Percentiles rank a stretch among this genome's conserved stretches.
Conservation (phyloP, 2,329 filamentous ascomycete species). For the Xylariaceae sp. region DNA sequence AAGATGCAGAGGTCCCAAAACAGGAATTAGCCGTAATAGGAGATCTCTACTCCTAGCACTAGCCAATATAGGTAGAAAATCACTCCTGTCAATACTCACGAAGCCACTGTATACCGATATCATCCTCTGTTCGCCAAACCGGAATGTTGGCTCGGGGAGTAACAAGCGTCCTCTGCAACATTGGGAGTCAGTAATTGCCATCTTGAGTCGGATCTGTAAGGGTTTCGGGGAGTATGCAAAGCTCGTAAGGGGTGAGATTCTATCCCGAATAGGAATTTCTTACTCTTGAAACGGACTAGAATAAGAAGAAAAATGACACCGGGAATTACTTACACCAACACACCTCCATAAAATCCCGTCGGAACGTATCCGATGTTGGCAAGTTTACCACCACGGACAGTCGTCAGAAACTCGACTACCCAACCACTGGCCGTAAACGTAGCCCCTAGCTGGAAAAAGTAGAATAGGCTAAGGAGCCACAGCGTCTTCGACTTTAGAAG, state of each 20-base stretch:
- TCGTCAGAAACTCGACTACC: slow-evolving; percentile 70
- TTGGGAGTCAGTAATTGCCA: too few relatives aligned
- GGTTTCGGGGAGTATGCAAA: too few relatives aligned
- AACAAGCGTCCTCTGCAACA: slow-evolving; percentile 61
- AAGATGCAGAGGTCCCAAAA: background rate
- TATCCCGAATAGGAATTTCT: too few relatives aligned
- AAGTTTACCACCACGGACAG: slow-evolving; percentile 63
- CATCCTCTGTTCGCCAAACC: slow-evolving; percentile 65
- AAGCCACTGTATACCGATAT: slow-evolving; percentile 59
- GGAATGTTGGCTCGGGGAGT: slow-evolving; percentile 64
- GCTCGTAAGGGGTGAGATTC: too few relatives aligned
- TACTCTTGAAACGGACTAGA: too few relatives aligned
- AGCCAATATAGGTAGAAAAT: too few relatives aligned
- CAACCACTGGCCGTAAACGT: slow-evolving; percentile 64
- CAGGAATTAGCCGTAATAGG: too few relatives aligned
- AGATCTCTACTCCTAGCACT: too few relatives aligned
- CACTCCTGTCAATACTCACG: background rate
- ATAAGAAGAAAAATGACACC: too few relatives aligned
- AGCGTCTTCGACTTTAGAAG: slow-evolving; percentile 55
- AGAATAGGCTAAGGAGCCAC: slow-evolving; percentile 67
- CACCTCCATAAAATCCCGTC: slow-evolving; percentile 65
- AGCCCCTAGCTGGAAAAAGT: slow-evolving; percentile 68
- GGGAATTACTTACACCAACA: too few relatives aligned
- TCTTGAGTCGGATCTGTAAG: too few relatives aligned
- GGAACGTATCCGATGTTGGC: slow-evolving; percentile 63